These are phyloP conservation scores for Phytopythium aichiense DNA, from an alignment of 352 stramenopile genomes.

Conservation along the genomic window DNA sequence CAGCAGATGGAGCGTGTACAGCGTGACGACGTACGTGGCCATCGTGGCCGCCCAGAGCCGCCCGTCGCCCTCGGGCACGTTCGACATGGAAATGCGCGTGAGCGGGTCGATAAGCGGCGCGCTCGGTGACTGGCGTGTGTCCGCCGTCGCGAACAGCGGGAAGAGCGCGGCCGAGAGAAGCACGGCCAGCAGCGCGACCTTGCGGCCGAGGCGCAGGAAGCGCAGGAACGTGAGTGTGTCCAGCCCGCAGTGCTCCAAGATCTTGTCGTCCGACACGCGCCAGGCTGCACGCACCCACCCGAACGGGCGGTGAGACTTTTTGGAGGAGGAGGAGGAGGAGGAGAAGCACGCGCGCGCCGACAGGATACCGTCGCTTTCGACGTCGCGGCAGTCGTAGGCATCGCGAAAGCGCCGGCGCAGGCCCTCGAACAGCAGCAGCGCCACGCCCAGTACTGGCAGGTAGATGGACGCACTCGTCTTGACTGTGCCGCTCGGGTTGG, in stretches of 20 bases:
- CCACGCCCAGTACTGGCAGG: conserved; percentile 39
- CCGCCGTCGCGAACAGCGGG: conserved; percentile 62
- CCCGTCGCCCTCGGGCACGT: conserved; percentile 41
- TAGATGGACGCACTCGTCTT: conserved; percentile 70
- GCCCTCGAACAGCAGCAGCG: conserved; percentile 55
- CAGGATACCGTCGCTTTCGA: conserved; percentile 28
- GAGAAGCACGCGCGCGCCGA: conserved; percentile 13
- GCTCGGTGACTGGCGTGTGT: conserved; percentile 11
- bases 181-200: conserved; percentile 58
- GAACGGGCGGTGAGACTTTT: conserved; percentile 21
- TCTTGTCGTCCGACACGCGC: conserved; percentile 50
- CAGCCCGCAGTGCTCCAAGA: conserved; percentile 66
- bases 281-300: conserved; percentile 47
- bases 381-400: conserved; percentile 48
- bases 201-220: conserved; percentile 61
- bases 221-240: conserved; percentile 75
- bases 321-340: not conserved
- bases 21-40: conserved; percentile 48
- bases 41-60: conserved; percentile 61
- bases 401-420: conserved; percentile 45
- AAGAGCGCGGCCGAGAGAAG: conserved; percentile 57
- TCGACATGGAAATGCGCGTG: conserved; percentile 72
- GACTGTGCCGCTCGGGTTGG: conserved; percentile 67
- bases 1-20: conserved; percentile 55
- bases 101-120: conserved; percentile 39